Evolutionary conservation across 73 alveolate genomes (phyloP), one percentile per base, ranked within the genome.

Genomic region (Symbiodinium natans): DNA sequence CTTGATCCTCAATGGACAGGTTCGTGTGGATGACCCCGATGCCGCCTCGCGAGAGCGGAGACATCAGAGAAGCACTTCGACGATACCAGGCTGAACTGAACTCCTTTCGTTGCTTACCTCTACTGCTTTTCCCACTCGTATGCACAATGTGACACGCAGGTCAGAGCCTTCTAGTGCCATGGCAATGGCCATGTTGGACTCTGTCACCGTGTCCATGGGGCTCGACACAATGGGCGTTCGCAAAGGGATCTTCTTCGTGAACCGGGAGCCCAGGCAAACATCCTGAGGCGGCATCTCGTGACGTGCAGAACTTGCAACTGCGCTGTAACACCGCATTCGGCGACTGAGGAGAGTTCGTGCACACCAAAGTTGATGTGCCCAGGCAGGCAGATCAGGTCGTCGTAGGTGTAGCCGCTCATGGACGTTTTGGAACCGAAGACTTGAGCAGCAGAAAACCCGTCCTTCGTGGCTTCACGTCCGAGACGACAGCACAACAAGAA

Each of bases 131-230:
- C 10, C 82, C 7, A 29, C 82, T 29, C 11, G 25, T 29, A 29
- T 9, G 11, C 9, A 23, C 38, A 15, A 6, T 19, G 31, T 19
- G 0, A 25, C 27, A n/a, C n/a, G n/a, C n/a, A n/a, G 41, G 23
- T 21, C 9, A 10, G 41, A 48, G 42, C 97, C 97, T 68, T 83
- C 92, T 71, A 89, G 11, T 0, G 99, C 99, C 93, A 95, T 83
- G 27, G 97, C 99, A 34, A 83, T 83, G 59, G 99, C 99, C 99
- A 95, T 95, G 48, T 48, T 86, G 52, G 93, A 89, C 93, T 95
- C 99, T 13, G 99, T 97, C 43, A 97, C 99, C 25, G 99, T 83
- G 89, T 97, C 99, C 99, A 97, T 97, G 52, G 99, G 99, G 25
- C 94, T 43, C 52, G 99, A 88, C 41, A 87, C 93, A 41, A 97